Percentiles rank a stretch among this genome's conserved stretches.
These are phyloP conservation scores for Cordyceps militaris DNA, from an alignment of 2,329 filamentous ascomycete genomes.

Conservation along the genomic window DNA sequence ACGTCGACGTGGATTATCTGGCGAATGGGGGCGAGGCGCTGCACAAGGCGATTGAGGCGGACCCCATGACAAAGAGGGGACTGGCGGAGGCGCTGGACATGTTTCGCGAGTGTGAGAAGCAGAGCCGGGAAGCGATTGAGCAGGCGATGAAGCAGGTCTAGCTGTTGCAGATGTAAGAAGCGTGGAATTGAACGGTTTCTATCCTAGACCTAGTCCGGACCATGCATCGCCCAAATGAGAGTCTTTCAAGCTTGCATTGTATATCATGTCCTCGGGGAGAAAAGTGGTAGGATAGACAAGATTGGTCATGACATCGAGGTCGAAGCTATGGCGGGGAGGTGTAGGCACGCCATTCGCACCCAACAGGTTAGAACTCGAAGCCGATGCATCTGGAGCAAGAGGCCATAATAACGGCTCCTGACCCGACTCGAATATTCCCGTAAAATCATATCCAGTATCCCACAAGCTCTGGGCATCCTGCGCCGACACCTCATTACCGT, in stretches of 20 bases:
- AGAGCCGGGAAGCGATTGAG: slow-evolving; percentile 32
- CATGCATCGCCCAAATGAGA: not conserved
- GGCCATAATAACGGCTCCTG: not conserved
- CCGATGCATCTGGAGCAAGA: not conserved
- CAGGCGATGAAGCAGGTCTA: slow-evolving; percentile 15
- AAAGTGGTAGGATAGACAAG: not conserved
- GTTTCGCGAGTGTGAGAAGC: slow-evolving; percentile 33
- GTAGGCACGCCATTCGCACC: not conserved
- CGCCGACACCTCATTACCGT: not conserved
- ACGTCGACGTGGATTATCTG: slow-evolving; percentile 38
- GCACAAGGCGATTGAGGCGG: slow-evolving; percentile 33
- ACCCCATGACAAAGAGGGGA: slow-evolving; percentile 30
- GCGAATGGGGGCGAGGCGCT: slow-evolving; percentile 36
- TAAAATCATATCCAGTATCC: not conserved
- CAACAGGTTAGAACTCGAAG: not conserved
- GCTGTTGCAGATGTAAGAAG: not conserved
- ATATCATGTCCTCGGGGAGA: not conserved
- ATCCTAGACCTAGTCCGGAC: not conserved
- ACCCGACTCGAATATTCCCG: not conserved
- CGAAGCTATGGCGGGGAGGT: not conserved
- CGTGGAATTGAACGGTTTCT: not conserved
- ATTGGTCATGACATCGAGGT: not conserved
- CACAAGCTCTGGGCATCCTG: not conserved
- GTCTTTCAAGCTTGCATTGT: not conserved
- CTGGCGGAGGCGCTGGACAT: slow-evolving; percentile 33